phyloP scores from a whole-genome alignment of 768 basidiomycete genomes.

The Strobilomyces echinocephalus region DNA sequence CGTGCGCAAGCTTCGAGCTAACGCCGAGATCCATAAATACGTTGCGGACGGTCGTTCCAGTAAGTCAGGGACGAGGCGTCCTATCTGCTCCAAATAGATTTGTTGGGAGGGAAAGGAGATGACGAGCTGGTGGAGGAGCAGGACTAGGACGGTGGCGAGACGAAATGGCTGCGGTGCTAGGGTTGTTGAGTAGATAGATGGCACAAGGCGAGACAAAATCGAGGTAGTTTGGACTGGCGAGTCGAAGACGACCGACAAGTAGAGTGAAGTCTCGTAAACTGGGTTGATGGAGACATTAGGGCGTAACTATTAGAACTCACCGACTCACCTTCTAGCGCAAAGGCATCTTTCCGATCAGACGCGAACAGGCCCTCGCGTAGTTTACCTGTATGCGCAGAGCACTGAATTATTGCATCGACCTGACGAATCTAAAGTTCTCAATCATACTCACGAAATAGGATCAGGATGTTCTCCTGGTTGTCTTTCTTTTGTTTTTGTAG shows the following conservation, averaged over 20 bases:
- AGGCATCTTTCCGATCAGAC: constrained; percentile 52
- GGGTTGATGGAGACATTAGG: not conserved
- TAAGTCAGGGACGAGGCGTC: constrained; percentile 26
- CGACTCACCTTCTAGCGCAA: constrained; percentile 62
- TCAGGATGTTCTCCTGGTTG: constrained; percentile 62
- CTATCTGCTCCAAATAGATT: constrained; percentile 35
- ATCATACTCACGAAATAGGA: constrained; percentile 58
- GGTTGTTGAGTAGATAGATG: constrained; percentile 38
- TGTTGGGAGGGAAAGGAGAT: constrained; percentile 62
- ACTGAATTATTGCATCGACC: not conserved
- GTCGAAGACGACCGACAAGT: constrained; percentile 58
- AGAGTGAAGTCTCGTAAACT: constrained; percentile 76
- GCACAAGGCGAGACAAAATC: constrained; percentile 56
- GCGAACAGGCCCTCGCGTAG: constrained; percentile 69
- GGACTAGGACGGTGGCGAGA: constrained; percentile 38
- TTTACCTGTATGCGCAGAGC: constrained; percentile 49
- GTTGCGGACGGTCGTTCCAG: constrained; percentile 35
- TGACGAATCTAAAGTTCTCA: not conserved
- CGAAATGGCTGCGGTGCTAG: constrained; percentile 17
- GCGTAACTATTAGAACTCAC: not conserved
- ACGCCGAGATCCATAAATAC: constrained; percentile 46
- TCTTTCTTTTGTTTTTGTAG: constrained; percentile 39
- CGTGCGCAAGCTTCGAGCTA: constrained; percentile 50
- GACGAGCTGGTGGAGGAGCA: constrained; percentile 56
- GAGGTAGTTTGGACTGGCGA: constrained; percentile 58